Evolutionary conservation across 2,329 filamentous ascomycete genomes (phyloP).

Genomic region (Albophoma yamanashiensis): DNA sequence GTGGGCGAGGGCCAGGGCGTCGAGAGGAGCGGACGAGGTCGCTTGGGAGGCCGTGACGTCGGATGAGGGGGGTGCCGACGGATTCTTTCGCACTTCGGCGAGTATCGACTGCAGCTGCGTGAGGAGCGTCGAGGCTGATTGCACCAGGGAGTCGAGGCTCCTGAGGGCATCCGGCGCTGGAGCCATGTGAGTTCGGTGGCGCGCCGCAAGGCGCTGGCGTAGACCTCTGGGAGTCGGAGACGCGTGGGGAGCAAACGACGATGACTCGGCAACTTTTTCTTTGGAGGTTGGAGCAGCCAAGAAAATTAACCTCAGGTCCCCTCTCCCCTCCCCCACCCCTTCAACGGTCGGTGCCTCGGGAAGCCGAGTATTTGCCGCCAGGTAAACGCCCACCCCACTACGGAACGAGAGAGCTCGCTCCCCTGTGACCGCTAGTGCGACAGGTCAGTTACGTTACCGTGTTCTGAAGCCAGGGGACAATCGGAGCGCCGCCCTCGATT

Average conservation of each 20-base stretch:
- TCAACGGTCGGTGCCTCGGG: background rate
- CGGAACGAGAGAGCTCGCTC: background rate
- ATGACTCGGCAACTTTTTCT: background rate
- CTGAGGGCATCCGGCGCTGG: constrained; percentile 18
- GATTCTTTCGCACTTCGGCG: constrained; percentile 24
- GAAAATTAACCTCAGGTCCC: background rate
- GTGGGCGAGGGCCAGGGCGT: constrained; percentile 57
- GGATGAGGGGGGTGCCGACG: background rate
- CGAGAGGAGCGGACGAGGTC: constrained; percentile 20
- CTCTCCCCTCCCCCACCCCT: too few relatives aligned
- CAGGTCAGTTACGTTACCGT: constrained; percentile 5
- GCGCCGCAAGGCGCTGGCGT: background rate
- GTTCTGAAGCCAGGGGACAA: constrained; percentile 2
- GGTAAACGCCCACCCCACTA: background rate
- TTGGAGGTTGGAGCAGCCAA: background rate
- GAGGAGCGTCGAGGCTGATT: constrained; percentile 26
- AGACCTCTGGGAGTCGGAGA: background rate
- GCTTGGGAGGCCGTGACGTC: background rate
- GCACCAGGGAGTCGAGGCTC: constrained; percentile 26
- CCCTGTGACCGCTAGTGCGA: background rate
- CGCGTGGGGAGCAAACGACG: background rate
- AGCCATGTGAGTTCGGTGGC: constrained; percentile 9
- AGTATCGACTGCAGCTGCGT: constrained; percentile 31
- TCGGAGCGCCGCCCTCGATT: background rate
- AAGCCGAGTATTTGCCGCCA: background rate